Evolutionary conservation across 306 rosid genomes (phyloP).

Genomic region (barrel medic (Medicago truncatula)): MtrunA17r5.0-ANR NC_053049.1:48757501-48758000

Average conservation of each 20-base stretch:
- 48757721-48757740: slow-evolving; percentile 85
- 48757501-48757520: background rate
- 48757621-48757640: background rate
- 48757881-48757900: slow-evolving; percentile 79
- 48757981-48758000: slow-evolving; percentile 62
- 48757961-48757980: slow-evolving; percentile 90
- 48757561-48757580: background rate
- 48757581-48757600: background rate
- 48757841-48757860: slow-evolving; percentile 68
- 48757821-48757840: slow-evolving; percentile 68
- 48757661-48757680: background rate
- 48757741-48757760: slow-evolving; percentile 77
- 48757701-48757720: slow-evolving; percentile 86
- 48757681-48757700: slow-evolving; percentile 53
- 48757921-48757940: slow-evolving; percentile 84
- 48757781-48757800: slow-evolving; percentile 85
- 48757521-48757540: slow-evolving; percentile 1
- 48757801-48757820: slow-evolving; percentile 77
- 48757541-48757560: background rate
- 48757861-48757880: slow-evolving; percentile 65
- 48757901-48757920: slow-evolving; percentile 85
- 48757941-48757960: slow-evolving; percentile 91
- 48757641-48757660: slow-evolving; percentile 1
- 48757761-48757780: slow-evolving; percentile 77
- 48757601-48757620: slow-evolving; percentile 7